Percentiles rank a stretch among this genome's conserved stretches.
These are phyloP conservation scores for Calonectria leucothoes DNA, from an alignment of 2,329 filamentous ascomycete genomes.

Conservation along the genomic window DNA sequence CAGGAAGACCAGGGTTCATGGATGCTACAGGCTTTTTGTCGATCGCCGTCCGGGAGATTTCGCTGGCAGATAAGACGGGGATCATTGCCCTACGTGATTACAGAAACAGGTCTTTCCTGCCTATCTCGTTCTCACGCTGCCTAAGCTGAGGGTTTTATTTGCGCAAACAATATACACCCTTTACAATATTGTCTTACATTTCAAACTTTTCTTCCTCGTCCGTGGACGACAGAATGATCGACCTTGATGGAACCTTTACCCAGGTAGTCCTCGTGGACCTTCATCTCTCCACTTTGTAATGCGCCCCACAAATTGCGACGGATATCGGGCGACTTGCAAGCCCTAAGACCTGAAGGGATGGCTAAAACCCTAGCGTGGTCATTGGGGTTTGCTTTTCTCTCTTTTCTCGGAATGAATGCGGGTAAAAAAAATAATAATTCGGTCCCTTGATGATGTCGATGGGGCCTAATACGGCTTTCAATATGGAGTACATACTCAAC, in stretches of 20 bases:
- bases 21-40: neutral
- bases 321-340: slow-evolving; percentile 3
- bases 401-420: slow-evolving; percentile 4
- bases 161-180: neutral
- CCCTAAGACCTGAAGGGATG: neutral
- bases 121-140: neutral
- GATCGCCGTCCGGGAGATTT: neutral
- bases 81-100: slow-evolving; percentile 12
- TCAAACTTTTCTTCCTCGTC: neutral
- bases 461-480: neutral
- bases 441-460: neutral
- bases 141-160: neutral
- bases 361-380: neutral
- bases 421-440: slow-evolving; percentile 3
- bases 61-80: slow-evolving; percentile 5
- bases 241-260: neutral
- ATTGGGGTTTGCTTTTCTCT: neutral
- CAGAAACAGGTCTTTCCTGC: neutral
- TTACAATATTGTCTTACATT: neutral
- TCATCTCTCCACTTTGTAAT: neutral
- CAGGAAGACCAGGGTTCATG: neutral
- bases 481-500: no score
- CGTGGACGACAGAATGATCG: slow-evolving; percentile 6
- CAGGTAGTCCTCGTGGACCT: slow-evolving; percentile 4
- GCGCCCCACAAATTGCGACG: slow-evolving; percentile 1